These are phyloP conservation scores for Colletotrichum sp. DNA, from an alignment of 2,329 filamentous ascomycete genomes.

Conservation along the genomic window DNA sequence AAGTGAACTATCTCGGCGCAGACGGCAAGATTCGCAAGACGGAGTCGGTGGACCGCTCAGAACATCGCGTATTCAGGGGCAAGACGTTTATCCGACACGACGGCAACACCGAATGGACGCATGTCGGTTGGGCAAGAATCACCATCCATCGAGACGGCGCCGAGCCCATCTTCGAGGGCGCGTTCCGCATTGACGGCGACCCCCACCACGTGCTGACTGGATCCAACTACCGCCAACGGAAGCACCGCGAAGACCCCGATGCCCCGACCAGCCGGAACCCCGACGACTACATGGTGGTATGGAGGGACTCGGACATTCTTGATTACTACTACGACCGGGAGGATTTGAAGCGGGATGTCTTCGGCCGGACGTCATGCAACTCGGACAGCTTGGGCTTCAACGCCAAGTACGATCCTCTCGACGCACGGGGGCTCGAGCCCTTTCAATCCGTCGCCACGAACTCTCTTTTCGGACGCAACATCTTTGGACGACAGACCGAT, in stretches of 20 bases:
- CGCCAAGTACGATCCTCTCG: slow-evolving; percentile 62
- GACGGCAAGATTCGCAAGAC: slow-evolving; percentile 72
- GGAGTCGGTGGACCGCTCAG: slow-evolving; percentile 74
- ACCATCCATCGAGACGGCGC: slow-evolving; percentile 78
- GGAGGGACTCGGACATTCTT: slow-evolving; percentile 86
- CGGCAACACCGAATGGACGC: slow-evolving; percentile 71
- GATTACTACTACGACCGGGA: slow-evolving; percentile 47
- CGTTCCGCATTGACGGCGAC: slow-evolving; percentile 80
- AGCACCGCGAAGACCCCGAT: slow-evolving; percentile 73
- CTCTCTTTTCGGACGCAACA: slow-evolving; percentile 72
- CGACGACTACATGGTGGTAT: slow-evolving; percentile 86
- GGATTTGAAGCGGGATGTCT: slow-evolving; percentile 68
- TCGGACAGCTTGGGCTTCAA: slow-evolving; percentile 86
- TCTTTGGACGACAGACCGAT: slow-evolving; percentile 80
- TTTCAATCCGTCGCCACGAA: slow-evolving; percentile 68
- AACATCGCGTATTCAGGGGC: slow-evolving; percentile 87
- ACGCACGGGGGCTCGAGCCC: slow-evolving; percentile 48
- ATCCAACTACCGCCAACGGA: slow-evolving; percentile 75
- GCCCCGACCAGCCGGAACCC: slow-evolving; percentile 52
- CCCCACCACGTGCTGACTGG: slow-evolving; percentile 86
- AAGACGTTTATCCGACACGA: slow-evolving; percentile 71
- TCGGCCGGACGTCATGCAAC: slow-evolving; percentile 61
- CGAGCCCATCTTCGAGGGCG: slow-evolving; percentile 85
- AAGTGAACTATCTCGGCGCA: slow-evolving; percentile 72
- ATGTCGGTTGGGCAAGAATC: slow-evolving; percentile 87